Percentiles rank a stretch among this genome's conserved stretches.
These are phyloP conservation scores for Hirsutella minnesotensis DNA, from an alignment of 2,329 filamentous ascomycete species.

Conservation along the genomic window DNA sequence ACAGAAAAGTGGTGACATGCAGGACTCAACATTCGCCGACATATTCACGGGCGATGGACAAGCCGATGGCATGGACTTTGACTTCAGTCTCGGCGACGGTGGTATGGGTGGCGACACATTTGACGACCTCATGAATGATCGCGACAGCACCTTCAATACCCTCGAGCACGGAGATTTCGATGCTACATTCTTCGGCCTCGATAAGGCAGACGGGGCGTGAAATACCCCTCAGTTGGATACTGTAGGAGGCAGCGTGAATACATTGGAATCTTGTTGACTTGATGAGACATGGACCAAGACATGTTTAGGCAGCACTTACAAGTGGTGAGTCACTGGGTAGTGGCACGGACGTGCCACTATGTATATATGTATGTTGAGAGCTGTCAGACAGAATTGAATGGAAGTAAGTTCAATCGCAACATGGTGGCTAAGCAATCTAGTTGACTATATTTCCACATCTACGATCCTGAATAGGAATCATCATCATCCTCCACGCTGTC, in stretches of 20 bases:
- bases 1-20: conserved; percentile 15
- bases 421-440: too few relatives aligned
- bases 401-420: too few relatives aligned
- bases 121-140: conserved; percentile 35
- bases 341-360: too few relatives aligned
- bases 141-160: conserved; percentile 26
- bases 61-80: conserved; percentile 24
- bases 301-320: too few relatives aligned
- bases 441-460: too few relatives aligned
- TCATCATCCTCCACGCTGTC: too few relatives aligned
- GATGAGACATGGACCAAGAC: too few relatives aligned
- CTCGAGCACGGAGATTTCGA: conserved; percentile 36
- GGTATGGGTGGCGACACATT: conserved; percentile 29
- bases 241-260: neutral
- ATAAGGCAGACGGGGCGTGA: conserved; percentile 12
- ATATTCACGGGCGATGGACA: conserved; percentile 33
- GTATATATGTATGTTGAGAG: too few relatives aligned
- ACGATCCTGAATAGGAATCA: too few relatives aligned
- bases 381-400: too few relatives aligned
- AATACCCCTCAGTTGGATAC: neutral
- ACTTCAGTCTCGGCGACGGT: conserved; percentile 16
- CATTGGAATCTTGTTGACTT: too few relatives aligned
- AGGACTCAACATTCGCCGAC: conserved; percentile 26
- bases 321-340: too few relatives aligned
- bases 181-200: conserved; percentile 31